Evolutionary conservation across 306 rosid genomes (phyloP).

Genomic region (Betula pendula): DNA sequence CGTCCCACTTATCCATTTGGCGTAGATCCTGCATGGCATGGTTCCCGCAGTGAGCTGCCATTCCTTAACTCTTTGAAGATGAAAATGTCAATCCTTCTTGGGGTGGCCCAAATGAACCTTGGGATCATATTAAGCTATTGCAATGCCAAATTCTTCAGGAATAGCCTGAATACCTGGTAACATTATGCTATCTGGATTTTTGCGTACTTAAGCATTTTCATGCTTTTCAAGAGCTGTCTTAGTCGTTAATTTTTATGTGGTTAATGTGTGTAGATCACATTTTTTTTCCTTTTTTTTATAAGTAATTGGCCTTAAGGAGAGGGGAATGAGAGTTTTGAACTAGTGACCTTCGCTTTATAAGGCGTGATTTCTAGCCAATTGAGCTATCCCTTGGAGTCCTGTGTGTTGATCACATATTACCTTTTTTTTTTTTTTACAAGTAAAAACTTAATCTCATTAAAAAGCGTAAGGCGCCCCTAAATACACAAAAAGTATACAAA

Average conservation of each 20-base stretch:
- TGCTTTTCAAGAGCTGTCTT: not conserved
- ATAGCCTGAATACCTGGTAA: constrained; percentile 75
- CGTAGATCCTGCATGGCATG: constrained; percentile 98
- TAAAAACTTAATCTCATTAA: no score
- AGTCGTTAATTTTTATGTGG: not conserved
- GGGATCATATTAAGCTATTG: constrained; percentile 85
- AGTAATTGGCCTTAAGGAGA: no score
- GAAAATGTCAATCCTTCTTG: constrained; percentile 97
- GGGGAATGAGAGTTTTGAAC: no score
- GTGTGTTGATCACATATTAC: not conserved
- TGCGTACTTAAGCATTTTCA: constrained; percentile 6
- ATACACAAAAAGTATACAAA: no score
- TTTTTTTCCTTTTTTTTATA: no score
- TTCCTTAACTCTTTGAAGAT: constrained; percentile 95
- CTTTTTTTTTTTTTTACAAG: no score
- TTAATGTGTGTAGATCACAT: constrained; percentile 3
- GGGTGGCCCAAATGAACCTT: constrained; percentile 97
- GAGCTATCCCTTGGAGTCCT: no score
- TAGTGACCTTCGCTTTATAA: no score
- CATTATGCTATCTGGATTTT: constrained; percentile 25
- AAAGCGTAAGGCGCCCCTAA: no score
- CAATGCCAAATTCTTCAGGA: constrained; percentile 76
- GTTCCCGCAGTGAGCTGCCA: constrained; percentile 90
- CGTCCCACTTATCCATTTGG: constrained; percentile 90
- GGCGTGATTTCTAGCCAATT: no score